Evolutionary conservation across 2,329 filamentous ascomycete species (phyloP), one percentile per base, ranked within the genome.

Genomic region (Aspergillus viridinutans): DNA sequence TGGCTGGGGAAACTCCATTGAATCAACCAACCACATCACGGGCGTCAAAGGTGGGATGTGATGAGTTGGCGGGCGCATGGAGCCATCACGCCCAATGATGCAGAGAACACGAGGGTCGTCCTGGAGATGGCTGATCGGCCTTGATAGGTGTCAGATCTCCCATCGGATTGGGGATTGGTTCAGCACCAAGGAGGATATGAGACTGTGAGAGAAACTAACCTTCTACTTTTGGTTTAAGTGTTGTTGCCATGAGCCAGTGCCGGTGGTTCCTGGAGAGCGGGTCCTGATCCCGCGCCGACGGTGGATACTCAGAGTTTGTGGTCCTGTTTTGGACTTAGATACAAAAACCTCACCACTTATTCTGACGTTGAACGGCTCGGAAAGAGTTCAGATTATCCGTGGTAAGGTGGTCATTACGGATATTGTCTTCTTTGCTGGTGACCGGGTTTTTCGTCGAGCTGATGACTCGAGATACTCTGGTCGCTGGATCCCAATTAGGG

Each of bases 61-160:
- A 64, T 64, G 62, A 58, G 62, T 61, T 64, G 62, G 62, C 62
- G 60, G 62, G 35, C 50, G 42, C 49, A 17, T 17, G 32, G 32
- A 17, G 4, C 32, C 32, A 52, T 47, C 52, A 53, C 29, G 57
- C 52, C 54, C 40, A 58, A 51, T 47, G 49, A 55, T 42, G 50
- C 49, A 43, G 47, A 35, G n/a, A 29, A 32, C 42, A 53, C 49
- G 42, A 55, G 51, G 51, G 56, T 58, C 52, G 56, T 55, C 56
- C 56, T 29, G 52, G 52, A 45, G 40, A 38, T 38, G 32, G 32
- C 32, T 17, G 32, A 38, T 38, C 32, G 32, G 32, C 32, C 32
- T 38, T 29, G 29, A 4, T 32, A 32, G 29, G 29, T 6, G 29
- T 32, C 4, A 6, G 29, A 32, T 5, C 14, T 32, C 14, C 29